phyloP scores from a whole-genome alignment of 441 rosid genomes.

The Daphne laureola region DNA sequence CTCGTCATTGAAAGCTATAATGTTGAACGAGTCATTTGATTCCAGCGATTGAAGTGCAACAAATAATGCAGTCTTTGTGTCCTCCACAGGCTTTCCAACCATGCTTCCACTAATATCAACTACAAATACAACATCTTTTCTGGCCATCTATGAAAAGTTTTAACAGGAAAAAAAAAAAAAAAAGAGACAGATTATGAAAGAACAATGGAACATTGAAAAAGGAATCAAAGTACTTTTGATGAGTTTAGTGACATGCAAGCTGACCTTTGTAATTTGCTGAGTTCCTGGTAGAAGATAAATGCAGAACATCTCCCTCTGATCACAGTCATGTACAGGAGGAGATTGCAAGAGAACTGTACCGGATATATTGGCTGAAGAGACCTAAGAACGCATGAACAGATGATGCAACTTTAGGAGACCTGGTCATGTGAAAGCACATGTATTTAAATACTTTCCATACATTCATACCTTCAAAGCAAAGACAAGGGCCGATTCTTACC shows the following conservation, averaged over 20 bases:
- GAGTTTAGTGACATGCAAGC: constrained; percentile 11
- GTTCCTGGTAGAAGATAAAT: constrained; percentile 68
- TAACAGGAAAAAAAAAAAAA: constrained; percentile 16
- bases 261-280: constrained; percentile 52
- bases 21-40: constrained; percentile 74
- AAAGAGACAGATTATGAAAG: not conserved
- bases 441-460: constrained; percentile 3
- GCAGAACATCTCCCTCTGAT: constrained; percentile 83
- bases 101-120: constrained; percentile 95
- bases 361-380: constrained; percentile 43
- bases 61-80: constrained; percentile 53
- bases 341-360: constrained; percentile 86
- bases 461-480: constrained; percentile 10
- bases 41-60: constrained; percentile 49
- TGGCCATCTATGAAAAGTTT: constrained; percentile 48
- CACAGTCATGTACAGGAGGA: constrained; percentile 62
- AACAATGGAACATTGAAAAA: too few species aligned
- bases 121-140: constrained; percentile 72
- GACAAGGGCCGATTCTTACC: constrained; percentile 36
- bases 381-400: constrained; percentile 32
- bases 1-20: constrained; percentile 77
- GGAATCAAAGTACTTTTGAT: not conserved
- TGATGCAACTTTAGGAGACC: constrained; percentile 3
- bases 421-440: constrained; percentile 6
- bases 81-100: constrained; percentile 72